Conservation (phyloP, 2,329 filamentous ascomycete species). For the Hymenoscyphus albidus region DNA sequence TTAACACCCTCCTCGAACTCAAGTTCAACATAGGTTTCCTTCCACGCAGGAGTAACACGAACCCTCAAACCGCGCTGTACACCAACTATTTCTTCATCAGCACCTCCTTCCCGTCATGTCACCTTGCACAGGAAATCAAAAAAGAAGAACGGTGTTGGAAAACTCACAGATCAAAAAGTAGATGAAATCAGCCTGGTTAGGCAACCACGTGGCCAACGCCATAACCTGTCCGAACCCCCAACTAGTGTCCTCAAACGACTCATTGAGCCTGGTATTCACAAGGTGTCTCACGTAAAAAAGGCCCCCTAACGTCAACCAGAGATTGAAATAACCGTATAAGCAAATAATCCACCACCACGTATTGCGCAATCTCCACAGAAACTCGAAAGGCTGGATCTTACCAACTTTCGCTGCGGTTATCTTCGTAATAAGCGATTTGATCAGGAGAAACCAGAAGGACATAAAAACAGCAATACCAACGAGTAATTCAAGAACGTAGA, state of each 20-base stretch:
- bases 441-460: neutral
- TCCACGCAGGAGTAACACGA: neutral
- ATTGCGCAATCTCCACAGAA: neutral
- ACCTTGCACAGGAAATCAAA: neutral
- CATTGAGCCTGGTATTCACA: neutral
- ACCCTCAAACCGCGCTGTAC: neutral
- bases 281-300: neutral
- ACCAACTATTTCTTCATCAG: neutral
- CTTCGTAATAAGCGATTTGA: neutral
- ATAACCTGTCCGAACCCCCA: neutral
- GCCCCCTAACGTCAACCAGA: neutral
- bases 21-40: neutral
- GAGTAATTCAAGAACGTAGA: neutral
- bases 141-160: neutral
- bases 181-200: neutral
- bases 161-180: neutral
- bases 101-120: neutral
- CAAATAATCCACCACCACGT: neutral
- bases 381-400: neutral
- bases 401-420: neutral
- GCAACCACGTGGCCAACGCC: neutral
- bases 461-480: neutral
- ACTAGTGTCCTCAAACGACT: neutral
- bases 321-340: neutral
- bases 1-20: neutral